Base-by-base conservation (phyloP, 2,329 filamentous ascomycete genomes). In the Fusarium agapanthi region DNA sequence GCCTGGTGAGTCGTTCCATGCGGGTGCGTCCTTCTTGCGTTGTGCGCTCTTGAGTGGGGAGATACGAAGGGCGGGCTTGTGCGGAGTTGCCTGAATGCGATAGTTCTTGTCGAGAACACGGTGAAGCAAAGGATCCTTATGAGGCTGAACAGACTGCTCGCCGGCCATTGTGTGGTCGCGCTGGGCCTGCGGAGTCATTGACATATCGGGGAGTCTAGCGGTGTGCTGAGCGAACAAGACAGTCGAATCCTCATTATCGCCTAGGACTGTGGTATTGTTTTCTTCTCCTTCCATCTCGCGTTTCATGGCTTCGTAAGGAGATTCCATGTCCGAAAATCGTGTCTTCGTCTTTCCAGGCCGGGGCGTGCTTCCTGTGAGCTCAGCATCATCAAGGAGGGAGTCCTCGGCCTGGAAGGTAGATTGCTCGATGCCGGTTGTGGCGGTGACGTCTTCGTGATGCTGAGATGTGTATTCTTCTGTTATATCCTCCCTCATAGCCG, bases 51-150 rank as follows among this genome's bases (percentile, higher is more conserved):
- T 86, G 59, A 86, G 78, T 4, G 86, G 86, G 13, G 86, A 87
- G 47, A 86, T 80, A 40, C 83, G 84, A 37, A 81, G 77, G 7
- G 81, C 74, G 7, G 80, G 79, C 77, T 90, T 92, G 74, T 96
- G 91, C 0, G 96, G 96, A 15, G 96, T 99, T 11, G 95, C 94
- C 81, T 97, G 94, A 30, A 99, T 88, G 37, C 95, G 93, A 84
- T 97, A 99, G 65, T 93, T 98, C 83, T 97, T 98, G 85, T 98
- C 95, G 10, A 97, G 89, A n/a, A 98, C 87, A 65, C 93, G 93
- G 81, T 98, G 95, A 44, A 99, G 88, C 14, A 98, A 86, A 6
- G 93, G 93, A 79, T 98, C 94, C 67, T 90, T 89, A 76, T 85
- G 77, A 28, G 78, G 76, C 57, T 81, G 79, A 9, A 69, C 74